Conservation (phyloP, 352 stramenopile genomes). For the Phytopythium oedochilum region DNA sequence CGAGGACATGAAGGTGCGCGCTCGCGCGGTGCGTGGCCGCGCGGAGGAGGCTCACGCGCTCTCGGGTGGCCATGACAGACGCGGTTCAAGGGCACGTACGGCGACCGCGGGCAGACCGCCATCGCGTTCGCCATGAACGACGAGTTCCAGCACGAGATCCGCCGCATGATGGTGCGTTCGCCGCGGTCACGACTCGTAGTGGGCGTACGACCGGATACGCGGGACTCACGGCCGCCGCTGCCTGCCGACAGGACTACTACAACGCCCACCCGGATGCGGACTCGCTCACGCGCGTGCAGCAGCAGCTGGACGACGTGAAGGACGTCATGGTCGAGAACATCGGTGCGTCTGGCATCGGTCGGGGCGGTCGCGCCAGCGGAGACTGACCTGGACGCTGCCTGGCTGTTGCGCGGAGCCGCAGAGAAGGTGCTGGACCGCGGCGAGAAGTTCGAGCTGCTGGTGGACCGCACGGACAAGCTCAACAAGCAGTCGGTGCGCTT, state of each 20-base stretch:
- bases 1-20: constrained; percentile 92
- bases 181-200: neutral
- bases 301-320: constrained; percentile 98
- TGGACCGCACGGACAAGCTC: constrained; percentile 93
- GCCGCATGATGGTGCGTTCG: constrained; percentile 88
- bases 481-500: constrained; percentile 98
- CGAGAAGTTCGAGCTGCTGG: constrained; percentile 97
- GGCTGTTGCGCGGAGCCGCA: constrained; percentile 3
- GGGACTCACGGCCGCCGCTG: neutral
- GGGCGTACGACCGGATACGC: no score
- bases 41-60: no score
- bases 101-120: constrained; percentile 74
- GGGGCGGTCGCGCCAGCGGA: neutral
- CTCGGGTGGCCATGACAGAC: no score
- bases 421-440: constrained; percentile 98
- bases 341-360: constrained; percentile 17
- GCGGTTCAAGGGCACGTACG: constrained; percentile 85
- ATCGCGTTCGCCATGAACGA: constrained; percentile 99
- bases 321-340: constrained; percentile 99
- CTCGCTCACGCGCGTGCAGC: constrained; percentile 90
- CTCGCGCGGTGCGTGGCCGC: no score
- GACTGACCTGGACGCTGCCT: no score
- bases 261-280: constrained; percentile 89
- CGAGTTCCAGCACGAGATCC: constrained; percentile 94
- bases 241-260: constrained; percentile 60